Evolutionary conservation across 768 basidiomycete species (phyloP).

Genomic region (Lentinula guzmanii): DNA sequence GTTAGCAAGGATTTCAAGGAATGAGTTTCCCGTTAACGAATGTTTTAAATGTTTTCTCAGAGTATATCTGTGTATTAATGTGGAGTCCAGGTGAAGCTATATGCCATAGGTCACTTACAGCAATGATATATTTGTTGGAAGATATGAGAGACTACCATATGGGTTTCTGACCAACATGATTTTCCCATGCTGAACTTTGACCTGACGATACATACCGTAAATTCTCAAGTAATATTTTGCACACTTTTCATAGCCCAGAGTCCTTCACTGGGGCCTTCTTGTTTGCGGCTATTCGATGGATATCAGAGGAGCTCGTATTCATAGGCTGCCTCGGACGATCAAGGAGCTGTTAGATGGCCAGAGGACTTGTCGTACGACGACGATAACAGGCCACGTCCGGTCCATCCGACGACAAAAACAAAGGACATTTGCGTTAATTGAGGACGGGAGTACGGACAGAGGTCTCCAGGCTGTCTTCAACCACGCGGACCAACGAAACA

Average conservation of each 20-base stretch:
- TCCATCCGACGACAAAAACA: conserved; percentile 84
- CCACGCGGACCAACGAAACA: conserved; percentile 13
- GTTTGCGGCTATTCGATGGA: too few species aligned
- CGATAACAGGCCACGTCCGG: conserved; percentile 80
- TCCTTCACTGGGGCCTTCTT: too few species aligned
- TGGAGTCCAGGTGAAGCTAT: too few species aligned
- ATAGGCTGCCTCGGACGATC: neutral
- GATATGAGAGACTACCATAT: neutral
- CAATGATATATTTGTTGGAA: too few species aligned
- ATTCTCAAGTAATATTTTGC: too few species aligned
- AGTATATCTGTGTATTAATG: too few species aligned
- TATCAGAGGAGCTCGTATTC: neutral
- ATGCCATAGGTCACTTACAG: too few species aligned
- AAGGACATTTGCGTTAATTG: conserved; percentile 77
- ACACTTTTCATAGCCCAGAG: too few species aligned
- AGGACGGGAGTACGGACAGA: conserved; percentile 70
- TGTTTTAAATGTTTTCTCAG: too few species aligned
- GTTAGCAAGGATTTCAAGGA: conserved; percentile 13
- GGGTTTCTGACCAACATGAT: neutral
- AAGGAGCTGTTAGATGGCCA: too few species aligned
- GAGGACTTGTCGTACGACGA: conserved; percentile 14
- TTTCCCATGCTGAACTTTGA: neutral
- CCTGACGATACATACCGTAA: too few species aligned
- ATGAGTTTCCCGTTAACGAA: too few species aligned
- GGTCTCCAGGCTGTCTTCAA: conserved; percentile 75